These are phyloP conservation scores for Epichloe hybrida DNA, from an alignment of 2,329 filamentous ascomycete species.

Conservation along the genomic window DNA sequence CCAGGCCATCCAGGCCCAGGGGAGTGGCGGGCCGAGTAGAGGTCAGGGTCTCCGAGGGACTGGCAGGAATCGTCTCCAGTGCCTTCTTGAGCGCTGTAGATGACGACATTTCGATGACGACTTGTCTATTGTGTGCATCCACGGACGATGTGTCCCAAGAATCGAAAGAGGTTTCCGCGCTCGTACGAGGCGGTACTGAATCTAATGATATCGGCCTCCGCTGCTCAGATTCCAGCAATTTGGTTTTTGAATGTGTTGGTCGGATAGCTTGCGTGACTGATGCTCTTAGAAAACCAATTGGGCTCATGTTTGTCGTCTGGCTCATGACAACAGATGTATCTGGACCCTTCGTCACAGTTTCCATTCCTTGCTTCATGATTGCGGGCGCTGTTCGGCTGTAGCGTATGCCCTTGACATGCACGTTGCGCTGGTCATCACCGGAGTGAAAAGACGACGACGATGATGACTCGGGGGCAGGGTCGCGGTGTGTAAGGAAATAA, in stretches of 20 bases:
- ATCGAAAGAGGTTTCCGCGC: slow-evolving; percentile 52
- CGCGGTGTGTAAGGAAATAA: slow-evolving; percentile 27
- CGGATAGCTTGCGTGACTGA: slow-evolving; percentile 34
- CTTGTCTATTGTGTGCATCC: slow-evolving; percentile 46
- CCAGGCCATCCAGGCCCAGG: slow-evolving; percentile 32
- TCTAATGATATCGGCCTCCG: slow-evolving; percentile 35
- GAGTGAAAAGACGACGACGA: slow-evolving; percentile 16
- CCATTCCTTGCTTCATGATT: slow-evolving; percentile 18
- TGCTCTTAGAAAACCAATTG: slow-evolving; percentile 18
- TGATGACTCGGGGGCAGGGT: slow-evolving; percentile 8
- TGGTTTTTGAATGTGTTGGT: slow-evolving; percentile 43
- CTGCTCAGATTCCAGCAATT: slow-evolving; percentile 33
- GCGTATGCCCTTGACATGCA: slow-evolving; percentile 36
- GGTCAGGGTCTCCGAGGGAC: slow-evolving; percentile 49
- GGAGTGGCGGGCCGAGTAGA: slow-evolving; percentile 45
- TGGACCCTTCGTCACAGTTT: slow-evolving; percentile 21
- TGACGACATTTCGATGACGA: slow-evolving; percentile 36
- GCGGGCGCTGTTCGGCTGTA: slow-evolving; percentile 33
- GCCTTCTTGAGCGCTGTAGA: slow-evolving; percentile 33
- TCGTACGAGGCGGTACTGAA: slow-evolving; percentile 24
- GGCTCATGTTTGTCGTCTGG: slow-evolving; percentile 12
- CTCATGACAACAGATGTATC: slow-evolving; percentile 31
- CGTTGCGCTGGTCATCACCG: slow-evolving; percentile 10
- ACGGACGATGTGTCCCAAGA: slow-evolving; percentile 62
- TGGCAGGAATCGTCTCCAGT: slow-evolving; percentile 59